Percentiles rank a stretch among this genome's conserved stretches.
These are phyloP conservation scores for Cytospora mali DNA, from an alignment of 2,329 filamentous ascomycete genomes.

Conservation along the genomic window DNA sequence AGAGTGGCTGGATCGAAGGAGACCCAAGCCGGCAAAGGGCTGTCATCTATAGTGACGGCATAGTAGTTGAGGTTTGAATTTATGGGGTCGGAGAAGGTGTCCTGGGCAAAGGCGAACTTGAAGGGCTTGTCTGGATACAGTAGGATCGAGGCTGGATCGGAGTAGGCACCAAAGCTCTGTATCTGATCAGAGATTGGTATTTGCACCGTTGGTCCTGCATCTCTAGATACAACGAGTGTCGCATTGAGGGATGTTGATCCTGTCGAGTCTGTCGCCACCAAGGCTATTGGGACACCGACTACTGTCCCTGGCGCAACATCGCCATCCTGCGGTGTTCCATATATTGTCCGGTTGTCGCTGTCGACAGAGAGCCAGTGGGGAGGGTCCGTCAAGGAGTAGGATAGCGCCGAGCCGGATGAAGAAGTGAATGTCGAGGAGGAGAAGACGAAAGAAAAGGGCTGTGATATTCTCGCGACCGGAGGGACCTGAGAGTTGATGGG, in stretches of 20 bases:
- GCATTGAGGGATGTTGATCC: constrained; percentile 67
- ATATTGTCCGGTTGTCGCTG: constrained; percentile 63
- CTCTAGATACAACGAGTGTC: constrained; percentile 70
- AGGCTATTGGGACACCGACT: constrained; percentile 62
- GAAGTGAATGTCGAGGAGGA: constrained; percentile 74
- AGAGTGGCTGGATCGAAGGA: constrained; percentile 67
- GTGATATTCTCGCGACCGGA: constrained; percentile 69
- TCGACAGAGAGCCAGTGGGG: constrained; percentile 79
- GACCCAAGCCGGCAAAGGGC: constrained; percentile 85
- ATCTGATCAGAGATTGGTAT: constrained; percentile 63
- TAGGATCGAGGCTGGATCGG: constrained; percentile 61
- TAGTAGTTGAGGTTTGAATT: constrained; percentile 67
- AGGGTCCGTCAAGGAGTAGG: constrained; percentile 66
- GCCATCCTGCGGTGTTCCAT: constrained; percentile 65
- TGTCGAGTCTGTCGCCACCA: constrained; percentile 69
- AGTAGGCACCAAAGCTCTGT: constrained; percentile 58
- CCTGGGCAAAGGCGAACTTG: constrained; percentile 53
- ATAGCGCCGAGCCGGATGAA: constrained; percentile 51
- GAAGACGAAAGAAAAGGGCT: constrained; percentile 72
- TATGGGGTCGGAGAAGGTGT: constrained; percentile 65
- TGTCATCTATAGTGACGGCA: constrained; percentile 73
- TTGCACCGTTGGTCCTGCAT: constrained; percentile 54
- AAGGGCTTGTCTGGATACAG: constrained; percentile 57
- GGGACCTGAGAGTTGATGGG: constrained; percentile 86
- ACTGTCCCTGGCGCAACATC: constrained; percentile 54